Conservation (phyloP, 2,329 filamentous ascomycete species). For the Meredithiella fracta region DNA sequence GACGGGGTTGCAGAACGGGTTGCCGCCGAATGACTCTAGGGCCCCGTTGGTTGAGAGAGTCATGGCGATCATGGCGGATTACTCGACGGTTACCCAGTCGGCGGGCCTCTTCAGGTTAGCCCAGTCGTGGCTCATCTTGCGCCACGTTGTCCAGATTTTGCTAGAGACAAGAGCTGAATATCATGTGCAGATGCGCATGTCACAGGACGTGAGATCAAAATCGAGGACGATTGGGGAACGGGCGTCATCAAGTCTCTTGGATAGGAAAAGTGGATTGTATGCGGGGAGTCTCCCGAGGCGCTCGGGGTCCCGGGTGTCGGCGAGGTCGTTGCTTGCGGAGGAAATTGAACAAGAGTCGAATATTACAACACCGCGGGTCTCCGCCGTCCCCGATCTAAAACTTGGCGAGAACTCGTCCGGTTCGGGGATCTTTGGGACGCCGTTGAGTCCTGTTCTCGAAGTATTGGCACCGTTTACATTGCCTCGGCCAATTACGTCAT, state of each 20-base stretch:
- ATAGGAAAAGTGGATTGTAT: neutral
- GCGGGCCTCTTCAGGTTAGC: slow-evolving; percentile 42
- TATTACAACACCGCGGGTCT: slow-evolving; percentile 40
- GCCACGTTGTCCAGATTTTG: slow-evolving; percentile 38
- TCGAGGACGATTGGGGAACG: slow-evolving; percentile 12
- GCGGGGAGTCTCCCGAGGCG: neutral
- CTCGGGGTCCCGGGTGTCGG: slow-evolving; percentile 9
- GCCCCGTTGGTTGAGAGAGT: slow-evolving; percentile 31
- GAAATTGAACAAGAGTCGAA: slow-evolving; percentile 49
- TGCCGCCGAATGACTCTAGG: slow-evolving; percentile 18
- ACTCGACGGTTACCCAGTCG: slow-evolving; percentile 39
- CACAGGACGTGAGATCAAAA: neutral
- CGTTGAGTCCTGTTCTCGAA: slow-evolving; percentile 33
- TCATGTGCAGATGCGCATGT: slow-evolving; percentile 33
- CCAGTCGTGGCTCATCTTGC: slow-evolving; percentile 47
- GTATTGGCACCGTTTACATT: slow-evolving; percentile 23
- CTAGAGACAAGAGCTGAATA: slow-evolving; percentile 38
- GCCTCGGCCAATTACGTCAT: neutral
- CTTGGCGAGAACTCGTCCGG: slow-evolving; percentile 14
- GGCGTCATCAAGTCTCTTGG: neutral
- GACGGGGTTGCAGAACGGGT: slow-evolving; percentile 31
- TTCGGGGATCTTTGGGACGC: slow-evolving; percentile 20
- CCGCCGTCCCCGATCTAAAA: slow-evolving; percentile 29
- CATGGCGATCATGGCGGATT: slow-evolving; percentile 35
- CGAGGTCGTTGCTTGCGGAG: slow-evolving; percentile 33